Evolutionary conservation across 2,329 filamentous ascomycete species (phyloP), one percentile per base, ranked within the genome.

Genomic region (Talaromyces amestolkiae): DNA sequence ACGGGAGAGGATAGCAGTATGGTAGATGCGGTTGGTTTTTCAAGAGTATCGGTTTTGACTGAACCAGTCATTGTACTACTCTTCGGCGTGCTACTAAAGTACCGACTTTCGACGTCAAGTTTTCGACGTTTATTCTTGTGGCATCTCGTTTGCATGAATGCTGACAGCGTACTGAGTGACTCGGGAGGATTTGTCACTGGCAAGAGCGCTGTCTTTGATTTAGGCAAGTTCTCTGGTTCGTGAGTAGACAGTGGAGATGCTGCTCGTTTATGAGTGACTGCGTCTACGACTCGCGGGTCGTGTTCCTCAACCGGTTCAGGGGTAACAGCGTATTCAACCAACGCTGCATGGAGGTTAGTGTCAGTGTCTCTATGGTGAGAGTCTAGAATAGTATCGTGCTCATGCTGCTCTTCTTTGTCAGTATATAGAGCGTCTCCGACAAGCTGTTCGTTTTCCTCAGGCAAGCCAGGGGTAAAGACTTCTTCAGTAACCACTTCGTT

Each of bases 121-220:
- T 72, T 74, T 54, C 68, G 66, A 58, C 69, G 74, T 63, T 75
- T 77, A 2, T 66, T 65, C 7, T 37, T 56, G 37, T 68, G 69
- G 27, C 82, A 80, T 63, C 81, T 79, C 8, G 82, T 73, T 59
- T 81, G 76, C 77, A 87, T 83, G 68, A 85, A 87, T 33, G 79
- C 81, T 5, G 80, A 76, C 35, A 87, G 70, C 3, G 82, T 81
- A 9, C 74, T 75, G 1, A 68, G 80, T 80, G 69, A 82, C 5
- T 22, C 35, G 1, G 51, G 24, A n/a, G 49, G 31, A 13, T 37
- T 19, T 24, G n/a, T 24, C 1, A 19, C 11, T 31, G 17, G 35
- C n/a, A 22, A 19, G 9, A 19, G 35, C 33, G 10, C 5, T 8
- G 2, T 33, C 2, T 10, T 15, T 43, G 35, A n/a, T 43, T 19